Evolutionary conservation across 2,329 filamentous ascomycete species (phyloP).

Genomic region (Colletotrichum neosansevieriae): DNA sequence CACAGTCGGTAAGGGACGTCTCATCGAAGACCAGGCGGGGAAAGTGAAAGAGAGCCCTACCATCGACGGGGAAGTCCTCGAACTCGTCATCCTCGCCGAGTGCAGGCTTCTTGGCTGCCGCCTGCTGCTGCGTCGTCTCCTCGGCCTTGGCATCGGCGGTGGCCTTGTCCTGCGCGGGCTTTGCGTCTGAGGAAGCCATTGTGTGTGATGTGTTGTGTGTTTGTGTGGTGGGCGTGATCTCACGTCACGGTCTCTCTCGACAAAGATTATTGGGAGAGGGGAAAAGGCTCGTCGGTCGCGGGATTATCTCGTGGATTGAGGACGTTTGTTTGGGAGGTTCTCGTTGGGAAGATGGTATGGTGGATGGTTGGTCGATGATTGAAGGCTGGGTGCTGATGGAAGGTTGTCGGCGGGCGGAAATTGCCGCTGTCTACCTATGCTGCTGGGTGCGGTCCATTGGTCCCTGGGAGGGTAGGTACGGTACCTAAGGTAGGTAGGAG

Average conservation of each 20-base stretch:
- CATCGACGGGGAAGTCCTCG: slow-evolving; percentile 97
- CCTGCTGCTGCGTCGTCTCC: slow-evolving; percentile 69
- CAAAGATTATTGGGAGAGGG: background rate
- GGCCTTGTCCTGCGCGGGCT: slow-evolving; percentile 47
- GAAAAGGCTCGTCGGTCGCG: background rate
- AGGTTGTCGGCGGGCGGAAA: slow-evolving; percentile 38
- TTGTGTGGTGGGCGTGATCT: slow-evolving; percentile 8
- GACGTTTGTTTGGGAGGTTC: background rate
- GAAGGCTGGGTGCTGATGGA: slow-evolving; percentile 20
- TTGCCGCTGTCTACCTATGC: slow-evolving; percentile 20
- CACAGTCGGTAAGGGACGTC: too few relatives aligned
- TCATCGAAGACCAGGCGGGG: background rate
- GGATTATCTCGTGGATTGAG: background rate
- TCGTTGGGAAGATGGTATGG: background rate
- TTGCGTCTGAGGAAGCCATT: slow-evolving; percentile 48
- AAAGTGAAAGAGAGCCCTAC: slow-evolving; percentile 61
- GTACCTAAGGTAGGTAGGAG: slow-evolving; percentile 1
- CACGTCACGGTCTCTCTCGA: background rate
- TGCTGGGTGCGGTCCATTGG: slow-evolving; percentile 15
- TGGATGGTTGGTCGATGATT: background rate
- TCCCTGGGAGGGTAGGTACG: background rate
- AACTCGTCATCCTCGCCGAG: slow-evolving; percentile 99
- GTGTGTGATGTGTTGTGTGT: slow-evolving; percentile 14
- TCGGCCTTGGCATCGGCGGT: slow-evolving; percentile 56
- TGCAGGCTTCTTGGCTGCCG: slow-evolving; percentile 59